phyloP scores from a whole-genome alignment of 2,329 filamentous ascomycete genomes.

The Pseudogymnoascus sp. region DNA sequence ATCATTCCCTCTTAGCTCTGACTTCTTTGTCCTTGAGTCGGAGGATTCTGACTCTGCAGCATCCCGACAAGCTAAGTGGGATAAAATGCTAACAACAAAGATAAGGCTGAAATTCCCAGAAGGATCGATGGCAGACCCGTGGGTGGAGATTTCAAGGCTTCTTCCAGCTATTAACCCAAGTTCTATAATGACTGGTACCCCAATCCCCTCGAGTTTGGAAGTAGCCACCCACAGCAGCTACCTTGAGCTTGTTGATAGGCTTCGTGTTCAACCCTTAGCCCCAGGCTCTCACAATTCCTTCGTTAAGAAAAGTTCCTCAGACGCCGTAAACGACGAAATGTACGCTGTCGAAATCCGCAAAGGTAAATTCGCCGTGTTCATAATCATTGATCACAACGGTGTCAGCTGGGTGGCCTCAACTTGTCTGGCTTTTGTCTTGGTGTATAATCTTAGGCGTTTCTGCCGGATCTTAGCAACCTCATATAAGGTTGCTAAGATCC shows the following conservation, averaged over 20 bases:
- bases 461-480: no score
- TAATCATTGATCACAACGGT: neutral
- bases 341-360: neutral
- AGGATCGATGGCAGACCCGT: neutral
- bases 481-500: constrained; percentile 10
- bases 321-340: neutral
- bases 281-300: neutral
- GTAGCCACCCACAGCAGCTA: neutral
- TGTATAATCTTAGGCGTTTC: no score
- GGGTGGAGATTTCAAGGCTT: constrained; percentile 8
- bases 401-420: no score
- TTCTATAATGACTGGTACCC: neutral
- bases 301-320: neutral
- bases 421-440: no score
- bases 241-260: neutral
- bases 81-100: constrained; percentile 9
- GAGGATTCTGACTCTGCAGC: neutral
- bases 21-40: neutral
- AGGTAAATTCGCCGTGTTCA: constrained; percentile 3
- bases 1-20: neutral
- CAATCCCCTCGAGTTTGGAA: neutral
- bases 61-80: neutral
- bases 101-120: constrained; percentile 5
- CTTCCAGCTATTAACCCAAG: neutral
- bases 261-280: neutral